phyloP scores from a whole-genome alignment of 2,329 filamentous ascomycete genomes.

The Colletotrichum chlorophyti region DNA sequence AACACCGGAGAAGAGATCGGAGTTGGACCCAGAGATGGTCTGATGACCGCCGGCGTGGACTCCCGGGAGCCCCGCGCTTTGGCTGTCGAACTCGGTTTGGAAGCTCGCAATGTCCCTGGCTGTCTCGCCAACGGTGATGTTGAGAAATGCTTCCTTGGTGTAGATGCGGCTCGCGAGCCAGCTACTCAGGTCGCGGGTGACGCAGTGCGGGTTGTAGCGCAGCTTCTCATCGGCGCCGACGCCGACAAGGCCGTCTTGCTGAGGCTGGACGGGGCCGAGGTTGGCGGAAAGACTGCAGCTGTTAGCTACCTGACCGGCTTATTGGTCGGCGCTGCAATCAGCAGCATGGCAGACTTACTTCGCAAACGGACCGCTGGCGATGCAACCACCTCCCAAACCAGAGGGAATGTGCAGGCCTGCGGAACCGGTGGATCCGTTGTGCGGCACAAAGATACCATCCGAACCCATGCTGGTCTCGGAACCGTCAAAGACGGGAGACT shows the following conservation, averaged over 20 bases:
- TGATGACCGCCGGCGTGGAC: conserved; percentile 47
- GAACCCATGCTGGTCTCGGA: conserved; percentile 56
- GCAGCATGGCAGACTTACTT: conserved; percentile 39
- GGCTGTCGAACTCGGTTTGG: conserved; percentile 36
- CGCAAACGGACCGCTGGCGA: conserved; percentile 57
- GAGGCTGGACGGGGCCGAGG: conserved; percentile 44
- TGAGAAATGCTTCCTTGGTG: conserved; percentile 38
- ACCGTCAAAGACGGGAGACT: conserved; percentile 62
- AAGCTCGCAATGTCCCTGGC: conserved; percentile 42
- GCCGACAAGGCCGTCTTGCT: conserved; percentile 41
- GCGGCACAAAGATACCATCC: conserved; percentile 46
- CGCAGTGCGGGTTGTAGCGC: conserved; percentile 53
- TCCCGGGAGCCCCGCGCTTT: conserved; percentile 33
- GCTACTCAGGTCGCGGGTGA: conserved; percentile 47
- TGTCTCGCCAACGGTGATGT: too few relatives aligned
- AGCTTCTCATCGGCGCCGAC: too few relatives aligned
- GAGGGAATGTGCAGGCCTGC: conserved; percentile 39
- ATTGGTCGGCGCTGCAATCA: too few relatives aligned
- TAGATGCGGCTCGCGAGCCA: conserved; percentile 19
- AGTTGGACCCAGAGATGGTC: conserved; percentile 42
- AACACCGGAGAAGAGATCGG: too few relatives aligned
- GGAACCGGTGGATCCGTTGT: neutral
- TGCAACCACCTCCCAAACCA: conserved; percentile 64
- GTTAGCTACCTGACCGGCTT: conserved; percentile 38
- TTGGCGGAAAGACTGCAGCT: conserved; percentile 43